A percentile compares a stretch with the other conserved stretches of the same genome.
phyloP scores from a whole-genome alignment of 805 yeast species.

The Starmerella roubikii region DNA sequence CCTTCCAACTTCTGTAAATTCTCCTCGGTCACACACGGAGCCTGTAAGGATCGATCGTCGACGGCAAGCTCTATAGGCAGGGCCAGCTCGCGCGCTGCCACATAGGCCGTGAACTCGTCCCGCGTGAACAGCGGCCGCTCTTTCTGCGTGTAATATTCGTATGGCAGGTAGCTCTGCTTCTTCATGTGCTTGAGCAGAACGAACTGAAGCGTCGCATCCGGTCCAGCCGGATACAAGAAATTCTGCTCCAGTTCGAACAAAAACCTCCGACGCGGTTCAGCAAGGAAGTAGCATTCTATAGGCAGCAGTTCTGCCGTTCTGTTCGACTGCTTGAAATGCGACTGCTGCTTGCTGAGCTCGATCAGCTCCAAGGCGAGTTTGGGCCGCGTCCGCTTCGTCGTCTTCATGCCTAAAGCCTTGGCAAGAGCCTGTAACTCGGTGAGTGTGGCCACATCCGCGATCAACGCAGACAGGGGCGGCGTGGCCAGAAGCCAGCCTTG shows the following conservation, averaged over 20 bases:
- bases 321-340: constrained; percentile 11
- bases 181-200: constrained; percentile 20
- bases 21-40: not conserved
- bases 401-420: constrained; percentile 9
- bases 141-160: constrained; percentile 15
- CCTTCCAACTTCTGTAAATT: not conserved
- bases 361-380: constrained; percentile 10
- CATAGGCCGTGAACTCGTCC: constrained; percentile 16
- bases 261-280: constrained; percentile 3
- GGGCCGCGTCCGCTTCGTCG: constrained; percentile 2
- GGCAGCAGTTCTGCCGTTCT: constrained; percentile 4
- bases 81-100: constrained; percentile 15
- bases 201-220: constrained; percentile 17
- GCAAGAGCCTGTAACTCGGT: constrained; percentile 17
- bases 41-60: not conserved
- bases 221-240: constrained; percentile 19
- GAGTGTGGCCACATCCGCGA: constrained; percentile 16
- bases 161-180: constrained; percentile 16
- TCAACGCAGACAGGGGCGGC: constrained; percentile 9
- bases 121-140: constrained; percentile 18
- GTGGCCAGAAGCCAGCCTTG: constrained; percentile 10
- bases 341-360: constrained; percentile 12
- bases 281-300: constrained; percentile 8
- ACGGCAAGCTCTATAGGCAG: constrained; percentile 17
- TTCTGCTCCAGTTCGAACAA: constrained; percentile 14